Evolutionary conservation across 192 early-diverging fungal genomes (phyloP).

Genomic region (Kappamyces sp.): DNA sequence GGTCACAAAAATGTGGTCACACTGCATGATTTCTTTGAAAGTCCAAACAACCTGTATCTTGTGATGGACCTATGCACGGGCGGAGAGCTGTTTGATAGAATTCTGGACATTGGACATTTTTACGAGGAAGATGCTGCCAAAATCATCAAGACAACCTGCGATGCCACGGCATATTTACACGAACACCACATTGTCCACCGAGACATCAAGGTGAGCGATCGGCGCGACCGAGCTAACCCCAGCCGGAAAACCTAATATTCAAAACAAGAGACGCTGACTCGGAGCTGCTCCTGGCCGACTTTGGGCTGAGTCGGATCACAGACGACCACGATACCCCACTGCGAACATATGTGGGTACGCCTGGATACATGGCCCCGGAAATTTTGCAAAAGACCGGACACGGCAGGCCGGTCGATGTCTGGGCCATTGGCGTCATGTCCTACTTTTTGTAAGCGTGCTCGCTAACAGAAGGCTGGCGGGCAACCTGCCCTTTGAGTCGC

Average conservation of each 20-base stretch:
- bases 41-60: constrained; percentile 48
- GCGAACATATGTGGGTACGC: constrained; percentile 53
- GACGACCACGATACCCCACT: constrained; percentile 23
- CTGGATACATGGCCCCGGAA: constrained; percentile 65
- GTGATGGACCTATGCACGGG: constrained; percentile 59
- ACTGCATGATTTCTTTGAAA: constrained; percentile 68
- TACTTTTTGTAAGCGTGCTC: constrained; percentile 62
- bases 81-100: constrained; percentile 83
- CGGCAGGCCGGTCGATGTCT: constrained; percentile 85
- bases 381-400: constrained; percentile 76
- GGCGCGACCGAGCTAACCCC: neutral
- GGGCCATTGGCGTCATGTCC: constrained; percentile 86
- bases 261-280: constrained; percentile 51
- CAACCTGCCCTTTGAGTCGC: constrained; percentile 48
- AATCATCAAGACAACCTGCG: constrained; percentile 66
- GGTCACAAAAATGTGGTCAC: constrained; percentile 87
- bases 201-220: constrained; percentile 46
- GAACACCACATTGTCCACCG: constrained; percentile 78
- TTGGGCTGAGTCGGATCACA: constrained; percentile 53
- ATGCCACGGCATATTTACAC: constrained; percentile 81
- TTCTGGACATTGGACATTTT: constrained; percentile 72
- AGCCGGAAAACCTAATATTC: constrained; percentile 55
- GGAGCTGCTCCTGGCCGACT: constrained; percentile 81
- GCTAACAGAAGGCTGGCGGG: constrained; percentile 37
- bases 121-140: constrained; percentile 74